Conservation (phyloP, 129 eudicot species). For the Artemisia argyi region DNA sequence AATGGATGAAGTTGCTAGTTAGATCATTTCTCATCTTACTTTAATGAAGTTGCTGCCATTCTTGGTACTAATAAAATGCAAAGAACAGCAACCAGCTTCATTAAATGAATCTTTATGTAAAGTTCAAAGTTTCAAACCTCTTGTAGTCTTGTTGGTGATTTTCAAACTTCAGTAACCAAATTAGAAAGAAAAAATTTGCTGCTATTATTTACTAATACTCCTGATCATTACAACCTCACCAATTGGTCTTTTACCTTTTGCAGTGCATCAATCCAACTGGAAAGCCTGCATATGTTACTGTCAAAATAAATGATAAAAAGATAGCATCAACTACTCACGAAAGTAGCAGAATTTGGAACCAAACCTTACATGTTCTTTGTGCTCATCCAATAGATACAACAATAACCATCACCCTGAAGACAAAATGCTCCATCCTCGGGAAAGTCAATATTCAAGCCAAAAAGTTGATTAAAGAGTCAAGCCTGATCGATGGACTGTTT, state of each 20-base stretch:
- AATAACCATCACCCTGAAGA: constrained; percentile 70
- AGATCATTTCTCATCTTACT: too few relatives aligned
- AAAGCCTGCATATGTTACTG: constrained; percentile 73
- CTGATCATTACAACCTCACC: constrained; percentile 11
- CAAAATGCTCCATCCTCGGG: constrained; percentile 63
- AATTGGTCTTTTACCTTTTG: constrained; percentile 21
- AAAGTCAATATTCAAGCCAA: constrained; percentile 49
- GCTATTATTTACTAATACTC: too few relatives aligned
- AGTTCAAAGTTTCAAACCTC: too few relatives aligned
- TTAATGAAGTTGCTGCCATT: too few relatives aligned
- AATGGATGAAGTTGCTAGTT: too few relatives aligned
- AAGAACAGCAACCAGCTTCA: too few relatives aligned
- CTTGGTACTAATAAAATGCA: too few relatives aligned
- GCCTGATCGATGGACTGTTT: constrained; percentile 72
- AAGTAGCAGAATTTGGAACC: constrained; percentile 79
- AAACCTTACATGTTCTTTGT: constrained; percentile 80
- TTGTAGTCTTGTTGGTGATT: too few relatives aligned
- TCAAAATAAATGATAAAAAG: constrained; percentile 61
- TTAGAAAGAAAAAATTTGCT: too few relatives aligned
- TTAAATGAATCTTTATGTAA: too few relatives aligned
- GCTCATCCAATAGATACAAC: constrained; percentile 69
- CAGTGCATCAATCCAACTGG: constrained; percentile 65
- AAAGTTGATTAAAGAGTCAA: constrained; percentile 50
- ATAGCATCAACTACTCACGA: constrained; percentile 73
- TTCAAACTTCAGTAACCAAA: too few relatives aligned